Percentiles rank a stretch among this genome's conserved stretches.
Evolutionary conservation across 2,329 filamentous ascomycete species (phyloP).

Genomic region (Knufia petricola): DNA sequence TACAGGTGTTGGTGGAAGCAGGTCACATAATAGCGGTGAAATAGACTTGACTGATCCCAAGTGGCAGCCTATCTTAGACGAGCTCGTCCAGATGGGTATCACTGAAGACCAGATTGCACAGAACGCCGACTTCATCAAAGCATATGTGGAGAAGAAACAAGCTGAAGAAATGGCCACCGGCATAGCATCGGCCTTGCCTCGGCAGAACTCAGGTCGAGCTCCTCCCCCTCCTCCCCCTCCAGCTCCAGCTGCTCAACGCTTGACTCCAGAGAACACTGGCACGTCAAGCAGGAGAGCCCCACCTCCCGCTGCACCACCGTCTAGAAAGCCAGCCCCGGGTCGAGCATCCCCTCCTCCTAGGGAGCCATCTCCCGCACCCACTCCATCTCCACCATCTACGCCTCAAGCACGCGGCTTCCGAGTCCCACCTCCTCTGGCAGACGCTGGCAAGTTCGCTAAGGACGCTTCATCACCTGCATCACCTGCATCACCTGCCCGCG

Average conservation of each 20-base stretch:
- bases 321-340: constrained; percentile 37
- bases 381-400: constrained; percentile 56
- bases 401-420: constrained; percentile 59
- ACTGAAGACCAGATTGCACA: constrained; percentile 59
- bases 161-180: constrained; percentile 34
- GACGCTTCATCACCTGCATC: constrained; percentile 36
- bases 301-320: constrained; percentile 50
- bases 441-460: constrained; percentile 75
- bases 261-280: constrained; percentile 56
- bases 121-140: constrained; percentile 59
- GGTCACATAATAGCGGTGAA: constrained; percentile 24
- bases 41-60: constrained; percentile 55
- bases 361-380: constrained; percentile 52
- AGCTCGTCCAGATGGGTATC: constrained; percentile 55
- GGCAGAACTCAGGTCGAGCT: constrained; percentile 32
- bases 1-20: constrained; percentile 13
- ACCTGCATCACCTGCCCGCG: constrained; percentile 36
- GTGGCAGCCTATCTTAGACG: constrained; percentile 51
- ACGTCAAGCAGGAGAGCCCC: constrained; percentile 46
- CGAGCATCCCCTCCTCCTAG: constrained; percentile 32
- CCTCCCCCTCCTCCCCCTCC: constrained; percentile 50
- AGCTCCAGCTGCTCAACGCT: constrained; percentile 36
- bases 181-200: constrained; percentile 32
- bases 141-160: constrained; percentile 56
- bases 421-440: constrained; percentile 77